phyloP scores from a whole-genome alignment of 1,284 basidiomycete species.

The Sporisorium sorghi region DNA sequence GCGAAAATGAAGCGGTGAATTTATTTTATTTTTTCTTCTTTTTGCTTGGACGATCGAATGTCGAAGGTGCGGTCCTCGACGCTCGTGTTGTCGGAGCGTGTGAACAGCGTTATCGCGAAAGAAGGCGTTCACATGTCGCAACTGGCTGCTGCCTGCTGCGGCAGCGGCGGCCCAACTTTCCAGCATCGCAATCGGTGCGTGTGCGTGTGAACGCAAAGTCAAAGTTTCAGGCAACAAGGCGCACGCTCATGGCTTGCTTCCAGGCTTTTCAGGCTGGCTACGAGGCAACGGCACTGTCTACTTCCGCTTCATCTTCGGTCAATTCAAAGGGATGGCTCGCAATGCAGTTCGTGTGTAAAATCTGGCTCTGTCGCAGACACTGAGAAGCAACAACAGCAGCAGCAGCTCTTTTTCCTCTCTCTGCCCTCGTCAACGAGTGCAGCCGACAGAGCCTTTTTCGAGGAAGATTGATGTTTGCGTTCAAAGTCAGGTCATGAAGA shows the following conservation, averaged over 20 bases:
- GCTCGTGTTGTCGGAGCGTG: conserved; percentile 1
- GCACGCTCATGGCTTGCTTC: background rate
- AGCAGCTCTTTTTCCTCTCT: too few species aligned
- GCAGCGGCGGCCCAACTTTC: background rate
- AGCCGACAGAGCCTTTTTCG: background rate
- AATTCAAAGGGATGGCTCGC: too few species aligned
- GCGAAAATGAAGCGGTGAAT: too few species aligned
- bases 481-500: background rate
- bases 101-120: background rate
- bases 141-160: background rate
- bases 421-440: too few species aligned
- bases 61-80: too few species aligned
- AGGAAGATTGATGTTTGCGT: background rate
- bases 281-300: background rate
- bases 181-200: too few species aligned
- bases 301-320: background rate
- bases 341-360: too few species aligned
- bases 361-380: too few species aligned
- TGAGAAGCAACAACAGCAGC: too few species aligned
- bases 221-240: background rate
- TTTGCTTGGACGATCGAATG: background rate
- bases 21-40: too few species aligned
- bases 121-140: background rate
- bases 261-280: too few species aligned
- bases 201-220: background rate